phyloP scores from a whole-genome alignment of 1,139 yeast genomes.

The Magnusiomyces paraingens region DNA sequence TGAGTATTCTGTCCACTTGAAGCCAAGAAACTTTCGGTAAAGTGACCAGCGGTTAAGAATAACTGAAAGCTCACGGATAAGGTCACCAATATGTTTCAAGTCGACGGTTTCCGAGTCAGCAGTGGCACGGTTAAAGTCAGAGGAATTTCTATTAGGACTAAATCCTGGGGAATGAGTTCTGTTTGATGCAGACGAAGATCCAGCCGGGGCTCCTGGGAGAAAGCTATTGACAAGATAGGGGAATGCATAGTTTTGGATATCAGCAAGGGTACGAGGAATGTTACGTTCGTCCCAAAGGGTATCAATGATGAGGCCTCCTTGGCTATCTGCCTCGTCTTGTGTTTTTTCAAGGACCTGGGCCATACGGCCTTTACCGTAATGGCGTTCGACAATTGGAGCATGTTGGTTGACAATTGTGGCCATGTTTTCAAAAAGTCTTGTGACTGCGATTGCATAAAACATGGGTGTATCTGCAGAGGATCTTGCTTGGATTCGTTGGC shows the following conservation, averaged over 20 bases:
- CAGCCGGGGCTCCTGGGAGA: slow-evolving; percentile 15
- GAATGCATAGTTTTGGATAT: slow-evolving; percentile 53
- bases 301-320: slow-evolving; percentile 80
- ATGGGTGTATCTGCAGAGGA: slow-evolving; percentile 28
- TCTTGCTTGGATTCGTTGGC: slow-evolving; percentile 45
- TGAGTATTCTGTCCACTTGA: slow-evolving; percentile 50
- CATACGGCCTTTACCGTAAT: slow-evolving; percentile 65
- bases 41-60: slow-evolving; percentile 84
- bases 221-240: slow-evolving; percentile 34
- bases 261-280: slow-evolving; percentile 49
- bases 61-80: slow-evolving; percentile 62
- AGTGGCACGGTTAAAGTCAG: slow-evolving; percentile 14
- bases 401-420: slow-evolving; percentile 85
- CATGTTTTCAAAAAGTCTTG: slow-evolving; percentile 76
- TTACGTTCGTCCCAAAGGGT: slow-evolving; percentile 74
- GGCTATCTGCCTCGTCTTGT: slow-evolving; percentile 85
- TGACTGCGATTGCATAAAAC: slow-evolving; percentile 59
- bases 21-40: slow-evolving; percentile 68
- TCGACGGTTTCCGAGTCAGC: slow-evolving; percentile 35
- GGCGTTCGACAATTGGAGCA: slow-evolving; percentile 64
- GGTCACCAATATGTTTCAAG: slow-evolving; percentile 49
- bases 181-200: slow-evolving; percentile 18
- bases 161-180: slow-evolving; percentile 27
- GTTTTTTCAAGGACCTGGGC: slow-evolving; percentile 61
- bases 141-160: slow-evolving; percentile 14